Percentiles rank a stretch among this genome's conserved stretches.
phyloP scores from a whole-genome alignment of 768 basidiomycete genomes.

The Russula sp. region DNA sequence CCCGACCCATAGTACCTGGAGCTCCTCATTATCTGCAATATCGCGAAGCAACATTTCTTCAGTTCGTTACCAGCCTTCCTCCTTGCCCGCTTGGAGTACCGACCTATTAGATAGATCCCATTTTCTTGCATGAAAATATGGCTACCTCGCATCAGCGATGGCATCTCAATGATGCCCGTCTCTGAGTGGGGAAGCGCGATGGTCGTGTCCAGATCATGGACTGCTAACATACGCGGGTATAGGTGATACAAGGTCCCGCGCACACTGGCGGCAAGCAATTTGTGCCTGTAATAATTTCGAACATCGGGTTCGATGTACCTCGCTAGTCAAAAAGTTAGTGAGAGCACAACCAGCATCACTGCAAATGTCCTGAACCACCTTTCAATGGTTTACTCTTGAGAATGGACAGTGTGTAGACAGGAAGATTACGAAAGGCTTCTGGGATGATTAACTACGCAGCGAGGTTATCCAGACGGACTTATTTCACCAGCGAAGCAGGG shows the following conservation, averaged over 20 bases:
- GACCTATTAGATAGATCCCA: constrained; percentile 92
- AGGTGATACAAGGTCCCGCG: constrained; percentile 67
- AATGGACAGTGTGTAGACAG: constrained; percentile 72
- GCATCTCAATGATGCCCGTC: constrained; percentile 55
- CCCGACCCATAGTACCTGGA: constrained; percentile 88
- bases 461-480: constrained; percentile 6
- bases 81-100: constrained; percentile 21
- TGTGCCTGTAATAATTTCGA: constrained; percentile 77
- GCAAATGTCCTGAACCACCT: constrained; percentile 37
- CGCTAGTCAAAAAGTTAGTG: constrained; percentile 36
- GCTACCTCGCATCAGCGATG: constrained; percentile 73
- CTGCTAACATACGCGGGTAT: constrained; percentile 81
- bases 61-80: background rate
- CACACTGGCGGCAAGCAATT: constrained; percentile 62
- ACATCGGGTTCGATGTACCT: constrained; percentile 91
- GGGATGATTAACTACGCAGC: constrained; percentile 77
- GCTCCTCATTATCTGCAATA: constrained; percentile 74
- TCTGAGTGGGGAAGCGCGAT: constrained; percentile 59
- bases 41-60: background rate
- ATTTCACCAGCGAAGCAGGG: background rate
- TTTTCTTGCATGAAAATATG: constrained; percentile 83
- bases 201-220: constrained; percentile 73
- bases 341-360: background rate
- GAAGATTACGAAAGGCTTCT: constrained; percentile 83
- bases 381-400: constrained; percentile 91